Evolutionary conservation across 176 grass and related monocot species (phyloP).

Genomic region (Musa troglodytarum): DNA sequence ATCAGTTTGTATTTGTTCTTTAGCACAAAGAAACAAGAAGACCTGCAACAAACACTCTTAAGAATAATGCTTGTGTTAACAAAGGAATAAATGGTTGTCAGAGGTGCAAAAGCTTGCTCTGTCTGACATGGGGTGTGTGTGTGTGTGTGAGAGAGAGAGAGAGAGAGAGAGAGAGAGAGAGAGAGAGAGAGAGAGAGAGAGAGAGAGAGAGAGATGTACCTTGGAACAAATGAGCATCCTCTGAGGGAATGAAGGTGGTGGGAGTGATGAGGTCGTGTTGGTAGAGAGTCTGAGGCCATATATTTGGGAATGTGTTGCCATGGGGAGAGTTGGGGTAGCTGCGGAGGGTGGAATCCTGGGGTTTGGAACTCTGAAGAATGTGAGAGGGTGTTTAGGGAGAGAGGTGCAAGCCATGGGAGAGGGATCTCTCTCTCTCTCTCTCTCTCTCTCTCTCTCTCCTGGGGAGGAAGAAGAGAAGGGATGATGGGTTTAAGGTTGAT

Average conservation of each 20-base stretch:
- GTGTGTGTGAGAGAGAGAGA: too few species aligned
- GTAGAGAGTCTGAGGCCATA: conserved; percentile 17
- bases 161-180: too few species aligned
- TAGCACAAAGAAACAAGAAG: too few species aligned
- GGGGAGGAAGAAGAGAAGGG: not conserved
- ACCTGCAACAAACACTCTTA: too few species aligned
- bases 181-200: not conserved
- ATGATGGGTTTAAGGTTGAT: conserved; percentile 19
- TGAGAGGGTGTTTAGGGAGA: conserved; percentile 12
- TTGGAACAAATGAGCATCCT: conserved; percentile 18
- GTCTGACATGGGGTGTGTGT: not conserved
- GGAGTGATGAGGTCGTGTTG: conserved; percentile 5
- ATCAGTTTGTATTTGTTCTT: too few species aligned
- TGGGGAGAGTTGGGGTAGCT: not conserved
- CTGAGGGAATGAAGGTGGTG: not conserved
- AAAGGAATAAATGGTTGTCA: not conserved
- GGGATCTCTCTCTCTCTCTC: not conserved
- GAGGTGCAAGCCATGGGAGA: conserved; percentile 16
- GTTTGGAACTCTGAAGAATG: not conserved
- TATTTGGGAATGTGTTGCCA: conserved; percentile 12
- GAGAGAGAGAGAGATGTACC: not conserved
- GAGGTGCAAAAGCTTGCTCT: not conserved
- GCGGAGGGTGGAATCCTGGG: not conserved
- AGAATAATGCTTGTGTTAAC: not conserved
- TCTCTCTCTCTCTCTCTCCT: not conserved